Evolutionary conservation across 78 protist genomes (phyloP), one percentile per base, ranked within the genome.

Genomic region (Dictyostelium brefeldianum): DNA sequence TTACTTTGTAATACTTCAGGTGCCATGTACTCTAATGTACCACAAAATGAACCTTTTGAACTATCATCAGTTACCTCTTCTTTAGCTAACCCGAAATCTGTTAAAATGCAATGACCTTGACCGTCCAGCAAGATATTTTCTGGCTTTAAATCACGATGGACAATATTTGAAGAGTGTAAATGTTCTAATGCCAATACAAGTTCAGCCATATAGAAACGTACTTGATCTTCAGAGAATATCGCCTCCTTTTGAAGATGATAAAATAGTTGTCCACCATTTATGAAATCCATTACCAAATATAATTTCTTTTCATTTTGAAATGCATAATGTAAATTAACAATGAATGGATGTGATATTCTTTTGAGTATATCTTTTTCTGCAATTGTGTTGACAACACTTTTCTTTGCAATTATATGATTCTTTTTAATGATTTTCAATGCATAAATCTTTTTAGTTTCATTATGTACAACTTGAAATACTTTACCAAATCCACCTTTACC

Each of bases 291-390:
- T 25, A 97, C 95, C 64, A 97, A 29, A 70, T 92, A 97, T 36
- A 97, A 65, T 50, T 92, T 80, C 75, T 80, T 70, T 59, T 50
- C 96, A 80, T 54, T 71, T 83, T 98, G 99, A 94, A 98, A 98
- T 1, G 99, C 97, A 81, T 96, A 97, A 36, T 97, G 95, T 18
- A 98, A 81, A 27, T 50, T 25, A 1, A 98, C 99, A 57, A 98
- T 95, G 89, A 98, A 97, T 25, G 99, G 98, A 47, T 89, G 94
- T 27, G 73, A 62, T 50, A 97, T 96, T 41, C 22, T 85, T 17
- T 93, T 90, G 5, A 97, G 84, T 53, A 97, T 97, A 51, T 84
- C 83, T 75, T 97, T 97, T 80, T 97, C 98, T 3, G 98, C 81
- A 22, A 90, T 20, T 43, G 98, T 98, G 90, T 98, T 98, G 7